Evolutionary conservation across 2,329 filamentous ascomycete genomes (phyloP), one percentile per base, ranked within the genome.

Genomic region (Penicillium sp.): DNA sequence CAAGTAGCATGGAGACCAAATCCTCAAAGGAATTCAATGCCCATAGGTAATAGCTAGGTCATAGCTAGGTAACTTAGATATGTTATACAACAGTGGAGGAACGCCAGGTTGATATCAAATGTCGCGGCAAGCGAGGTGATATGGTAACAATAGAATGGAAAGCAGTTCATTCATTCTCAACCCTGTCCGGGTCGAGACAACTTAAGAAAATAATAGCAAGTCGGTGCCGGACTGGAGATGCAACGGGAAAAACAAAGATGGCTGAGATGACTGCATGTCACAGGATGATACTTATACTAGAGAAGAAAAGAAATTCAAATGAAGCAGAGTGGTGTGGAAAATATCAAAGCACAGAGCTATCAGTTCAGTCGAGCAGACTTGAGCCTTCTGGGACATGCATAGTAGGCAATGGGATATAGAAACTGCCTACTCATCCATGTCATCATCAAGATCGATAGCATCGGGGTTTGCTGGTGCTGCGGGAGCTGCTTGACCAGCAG

Each of bases 401-500:
- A 2, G 3, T 26, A 27, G 14, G 21, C 11, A 48, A 41, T 31
- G 11, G 37, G 43, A 19, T 27, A 29, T 50, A 29, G 45, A 10
- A 19, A 29, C n/a, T 33, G 24, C 31, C 53, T 70, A 72, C 21
- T 74, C 71, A 58, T 74, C 71, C 72, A 75, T 75, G 47, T 78
- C 76, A 53, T 90, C 86, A 71, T 90, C 87, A 76, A 90, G 87
- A 73, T 95, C 90, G 71, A 96, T 95, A 24, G 90, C 91, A 70
- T 96, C 92, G 2, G 92, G 91, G 70, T 96, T 96, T 6, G 83
- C 80, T 13, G 85, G 76, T 21, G 81, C 77, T 19, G 73, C 41
- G 73, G 70, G 56, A 19, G 62, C 60, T 47, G 53, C 61, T 63
- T 71, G 61, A 35, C 51, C 64, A 13, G 73, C 71, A n/a, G 76